phyloP scores from a whole-genome alignment of 2,329 filamentous ascomycete species.

The Fusarium floridanum region DNA sequence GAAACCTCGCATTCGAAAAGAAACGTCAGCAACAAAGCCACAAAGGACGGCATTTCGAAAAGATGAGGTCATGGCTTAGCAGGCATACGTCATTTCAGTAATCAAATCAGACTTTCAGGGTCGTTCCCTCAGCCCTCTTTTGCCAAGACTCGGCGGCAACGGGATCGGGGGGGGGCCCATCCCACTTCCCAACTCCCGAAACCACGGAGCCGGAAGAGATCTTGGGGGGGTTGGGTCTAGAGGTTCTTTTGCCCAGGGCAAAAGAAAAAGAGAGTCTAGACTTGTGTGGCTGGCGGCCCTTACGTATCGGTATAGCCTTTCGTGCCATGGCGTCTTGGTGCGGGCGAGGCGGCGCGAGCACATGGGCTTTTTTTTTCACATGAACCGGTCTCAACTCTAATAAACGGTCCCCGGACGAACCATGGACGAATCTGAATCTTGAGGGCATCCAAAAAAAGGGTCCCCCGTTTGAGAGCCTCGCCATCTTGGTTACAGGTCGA shows the following conservation, averaged over 20 bases:
- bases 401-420: slow-evolving; percentile 23
- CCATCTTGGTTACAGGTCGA: not conserved
- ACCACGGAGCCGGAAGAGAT: slow-evolving; percentile 28
- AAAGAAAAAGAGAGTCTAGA: not conserved
- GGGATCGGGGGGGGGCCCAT: slow-evolving; percentile 22
- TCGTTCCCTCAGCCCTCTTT: slow-evolving; percentile 17
- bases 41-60: not conserved
- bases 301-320: slow-evolving; percentile 17
- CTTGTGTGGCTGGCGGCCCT: not conserved
- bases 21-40: slow-evolving; percentile 4
- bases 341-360: slow-evolving; percentile 29
- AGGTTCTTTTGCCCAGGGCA: not conserved
- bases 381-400: slow-evolving; percentile 39
- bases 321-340: slow-evolving; percentile 27
- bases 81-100: not conserved
- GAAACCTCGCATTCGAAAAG: not conserved
- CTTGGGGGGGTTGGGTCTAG: not conserved
- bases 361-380: slow-evolving; percentile 10
- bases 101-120: slow-evolving; percentile 36
- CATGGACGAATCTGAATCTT: slow-evolving; percentile 1
- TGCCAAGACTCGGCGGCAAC: slow-evolving; percentile 44
- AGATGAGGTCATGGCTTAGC: slow-evolving; percentile 28
- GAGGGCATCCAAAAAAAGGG: slow-evolving; percentile 26
- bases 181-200: slow-evolving; percentile 34
- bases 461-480: slow-evolving; percentile 13